Percentiles rank a stretch among this genome's conserved stretches.
Conservation (phyloP, 225 moss, liverwort and hornwort species). For the Sphagnum contortum region DNA sequence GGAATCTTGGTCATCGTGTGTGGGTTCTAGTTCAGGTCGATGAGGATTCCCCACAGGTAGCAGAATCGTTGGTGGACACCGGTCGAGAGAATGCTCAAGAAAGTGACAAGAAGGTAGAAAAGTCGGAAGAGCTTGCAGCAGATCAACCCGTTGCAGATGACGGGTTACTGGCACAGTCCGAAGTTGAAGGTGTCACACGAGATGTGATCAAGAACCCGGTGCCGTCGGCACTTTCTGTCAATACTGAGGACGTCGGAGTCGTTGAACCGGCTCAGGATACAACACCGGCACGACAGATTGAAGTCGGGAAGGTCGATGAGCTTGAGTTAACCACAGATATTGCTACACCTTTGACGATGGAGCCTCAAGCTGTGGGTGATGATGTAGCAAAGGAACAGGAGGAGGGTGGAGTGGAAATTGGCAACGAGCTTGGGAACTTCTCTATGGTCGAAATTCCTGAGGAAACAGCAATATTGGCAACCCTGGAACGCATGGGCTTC, state of each 20-base stretch:
- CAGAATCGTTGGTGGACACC: constrained; percentile 24
- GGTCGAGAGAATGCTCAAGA: background rate
- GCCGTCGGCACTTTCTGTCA: too few relatives aligned
- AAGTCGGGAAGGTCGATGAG: background rate
- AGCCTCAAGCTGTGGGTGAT: background rate
- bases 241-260: constrained; percentile 5
- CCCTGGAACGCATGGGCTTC: constrained; percentile 79
- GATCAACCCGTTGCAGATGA: too few relatives aligned
- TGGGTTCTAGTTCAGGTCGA: constrained; percentile 89
- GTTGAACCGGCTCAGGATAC: background rate
- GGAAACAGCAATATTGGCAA: constrained; percentile 20
- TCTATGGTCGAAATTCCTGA: constrained; percentile 86
- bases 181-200: too few relatives aligned
- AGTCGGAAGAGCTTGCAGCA: background rate
- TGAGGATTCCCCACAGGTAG: constrained; percentile 47
- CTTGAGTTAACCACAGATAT: background rate
- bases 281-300: too few relatives aligned
- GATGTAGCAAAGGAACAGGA: constrained; percentile 29
- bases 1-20: constrained; percentile 85
- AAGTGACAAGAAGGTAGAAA: constrained; percentile 23
- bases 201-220: too few relatives aligned
- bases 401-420: constrained; percentile 41
- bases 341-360: background rate
- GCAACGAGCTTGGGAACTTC: constrained; percentile 68
- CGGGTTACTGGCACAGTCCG: too few relatives aligned